Evolutionary conservation across 345 rosid genomes (phyloP).

Genomic region (Rubroshorea leprosula): DNA sequence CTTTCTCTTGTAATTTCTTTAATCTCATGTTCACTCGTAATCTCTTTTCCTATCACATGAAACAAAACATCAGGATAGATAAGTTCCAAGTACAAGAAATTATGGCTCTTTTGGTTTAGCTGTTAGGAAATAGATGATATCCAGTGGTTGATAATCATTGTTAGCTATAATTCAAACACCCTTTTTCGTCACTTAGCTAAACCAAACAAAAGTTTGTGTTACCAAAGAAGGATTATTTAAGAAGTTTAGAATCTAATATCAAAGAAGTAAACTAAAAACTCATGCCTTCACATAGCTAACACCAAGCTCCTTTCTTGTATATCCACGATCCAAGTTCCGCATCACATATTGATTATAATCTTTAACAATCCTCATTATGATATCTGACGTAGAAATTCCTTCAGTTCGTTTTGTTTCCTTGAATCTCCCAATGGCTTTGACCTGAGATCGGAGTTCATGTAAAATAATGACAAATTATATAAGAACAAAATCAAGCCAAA

Average conservation of each 20-base stretch:
- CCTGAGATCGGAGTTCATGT: slow-evolving; percentile 35
- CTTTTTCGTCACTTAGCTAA: no score
- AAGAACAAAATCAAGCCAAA: slow-evolving; percentile 1
- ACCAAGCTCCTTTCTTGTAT: slow-evolving; percentile 87
- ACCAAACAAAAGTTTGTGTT: not conserved
- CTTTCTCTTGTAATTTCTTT: slow-evolving; percentile 86
- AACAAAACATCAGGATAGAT: slow-evolving; percentile 1
- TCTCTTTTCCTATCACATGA: slow-evolving; percentile 69
- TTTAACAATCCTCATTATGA: slow-evolving; percentile 91
- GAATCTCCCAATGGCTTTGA: slow-evolving; percentile 78
- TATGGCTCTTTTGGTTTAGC: no score
- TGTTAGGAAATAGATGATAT: no score
- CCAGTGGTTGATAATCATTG: no score
- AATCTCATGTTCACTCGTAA: slow-evolving; percentile 86
- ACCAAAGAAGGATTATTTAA: not conserved
- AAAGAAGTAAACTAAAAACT: not conserved
- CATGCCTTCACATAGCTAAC: slow-evolving; percentile 90
- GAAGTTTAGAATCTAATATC: not conserved
- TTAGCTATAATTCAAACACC: no score
- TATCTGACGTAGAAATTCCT: slow-evolving; percentile 88
- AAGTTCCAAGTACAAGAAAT: slow-evolving; percentile 5
- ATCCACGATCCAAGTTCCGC: slow-evolving; percentile 89
- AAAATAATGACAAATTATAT: slow-evolving; percentile 8
- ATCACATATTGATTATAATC: slow-evolving; percentile 92
- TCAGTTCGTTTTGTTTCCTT: slow-evolving; percentile 91